phyloP scores from a whole-genome alignment of 2,329 filamentous ascomycete genomes.

The Neurospora sp. region DNA sequence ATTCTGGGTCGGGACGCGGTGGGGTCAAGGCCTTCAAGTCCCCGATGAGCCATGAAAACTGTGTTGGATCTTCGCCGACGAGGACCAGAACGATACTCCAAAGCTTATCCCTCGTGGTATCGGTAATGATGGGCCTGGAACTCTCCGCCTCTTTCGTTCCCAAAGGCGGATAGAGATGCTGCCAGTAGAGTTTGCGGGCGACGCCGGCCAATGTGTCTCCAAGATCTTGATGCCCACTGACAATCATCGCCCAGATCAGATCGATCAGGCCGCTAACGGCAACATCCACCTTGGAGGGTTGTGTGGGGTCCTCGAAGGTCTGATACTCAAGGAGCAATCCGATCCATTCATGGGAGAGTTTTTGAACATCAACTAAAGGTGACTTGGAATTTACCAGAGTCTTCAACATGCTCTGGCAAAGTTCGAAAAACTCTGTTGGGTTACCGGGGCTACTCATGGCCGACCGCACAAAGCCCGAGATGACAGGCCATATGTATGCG shows the following conservation, averaged over 20 bases:
- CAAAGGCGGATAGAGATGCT: slow-evolving; percentile 54
- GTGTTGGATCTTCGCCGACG: slow-evolving; percentile 38
- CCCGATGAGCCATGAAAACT: slow-evolving; percentile 42
- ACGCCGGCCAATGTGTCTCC: slow-evolving; percentile 16
- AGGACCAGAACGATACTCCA: slow-evolving; percentile 50
- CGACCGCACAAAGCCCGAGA: slow-evolving; percentile 27
- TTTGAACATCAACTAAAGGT: slow-evolving; percentile 20
- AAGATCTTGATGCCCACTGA: slow-evolving; percentile 1
- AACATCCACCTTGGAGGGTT: slow-evolving; percentile 26
- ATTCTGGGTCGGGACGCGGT: slow-evolving; percentile 27
- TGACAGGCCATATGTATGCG: slow-evolving; percentile 37
- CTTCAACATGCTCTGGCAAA: slow-evolving; percentile 31
- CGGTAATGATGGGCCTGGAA: slow-evolving; percentile 34
- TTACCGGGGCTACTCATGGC: slow-evolving; percentile 23
- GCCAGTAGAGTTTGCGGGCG: slow-evolving; percentile 45
- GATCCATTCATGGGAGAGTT: slow-evolving; percentile 18
- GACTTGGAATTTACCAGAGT: slow-evolving; percentile 27
- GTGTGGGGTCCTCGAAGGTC: slow-evolving; percentile 28
- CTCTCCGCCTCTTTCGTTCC: slow-evolving; percentile 7
- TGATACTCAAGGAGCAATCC: slow-evolving; percentile 21
- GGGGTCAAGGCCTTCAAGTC: slow-evolving; percentile 40
- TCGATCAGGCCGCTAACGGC: slow-evolving; percentile 27
- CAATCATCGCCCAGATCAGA: slow-evolving; percentile 19
- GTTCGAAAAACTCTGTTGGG: slow-evolving; percentile 36
- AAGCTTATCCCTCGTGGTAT: slow-evolving; percentile 45